Conservation (phyloP, 2,329 filamentous ascomycete genomes). For the Chrysoporthe cubensis region DNA sequence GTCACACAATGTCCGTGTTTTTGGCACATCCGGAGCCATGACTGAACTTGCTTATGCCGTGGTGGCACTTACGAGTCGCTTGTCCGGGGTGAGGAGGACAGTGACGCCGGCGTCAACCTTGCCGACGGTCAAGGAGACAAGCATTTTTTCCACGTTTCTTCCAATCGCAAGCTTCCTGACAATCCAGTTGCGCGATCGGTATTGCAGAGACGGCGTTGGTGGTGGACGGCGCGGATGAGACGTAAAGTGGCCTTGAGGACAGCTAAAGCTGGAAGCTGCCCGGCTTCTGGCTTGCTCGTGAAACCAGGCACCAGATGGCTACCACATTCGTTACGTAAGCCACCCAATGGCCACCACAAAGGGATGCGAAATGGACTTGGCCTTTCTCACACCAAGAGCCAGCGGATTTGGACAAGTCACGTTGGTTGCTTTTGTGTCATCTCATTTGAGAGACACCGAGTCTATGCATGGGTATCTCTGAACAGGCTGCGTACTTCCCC, state of each 20-base stretch:
- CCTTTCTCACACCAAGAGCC: too few species aligned
- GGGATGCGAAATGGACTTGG: not conserved
- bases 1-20: too few species aligned
- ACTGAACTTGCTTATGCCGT: not conserved
- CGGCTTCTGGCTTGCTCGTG: conserved; percentile 15
- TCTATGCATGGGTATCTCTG: too few species aligned
- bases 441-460: too few species aligned
- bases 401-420: too few species aligned
- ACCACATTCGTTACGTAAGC: conserved; percentile 25
- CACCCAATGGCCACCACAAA: not conserved
- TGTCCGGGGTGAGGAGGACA: conserved; percentile 94
- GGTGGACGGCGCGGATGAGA: not conserved
- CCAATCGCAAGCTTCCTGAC: not conserved
- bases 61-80: conserved; percentile 74
- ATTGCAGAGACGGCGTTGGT: too few species aligned
- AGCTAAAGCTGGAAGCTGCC: conserved; percentile 1
- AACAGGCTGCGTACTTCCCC: too few species aligned
- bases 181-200: not conserved
- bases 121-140: conserved; percentile 96
- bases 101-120: conserved; percentile 99
- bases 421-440: too few species aligned
- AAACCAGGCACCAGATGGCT: conserved; percentile 18
- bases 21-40: not conserved
- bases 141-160: conserved; percentile 61
- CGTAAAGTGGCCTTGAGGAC: not conserved